Percentiles rank a stretch among this genome's conserved stretches.
phyloP scores from a whole-genome alignment of 2,329 filamentous ascomycete genomes.

The Verticillium nubilum region DNA sequence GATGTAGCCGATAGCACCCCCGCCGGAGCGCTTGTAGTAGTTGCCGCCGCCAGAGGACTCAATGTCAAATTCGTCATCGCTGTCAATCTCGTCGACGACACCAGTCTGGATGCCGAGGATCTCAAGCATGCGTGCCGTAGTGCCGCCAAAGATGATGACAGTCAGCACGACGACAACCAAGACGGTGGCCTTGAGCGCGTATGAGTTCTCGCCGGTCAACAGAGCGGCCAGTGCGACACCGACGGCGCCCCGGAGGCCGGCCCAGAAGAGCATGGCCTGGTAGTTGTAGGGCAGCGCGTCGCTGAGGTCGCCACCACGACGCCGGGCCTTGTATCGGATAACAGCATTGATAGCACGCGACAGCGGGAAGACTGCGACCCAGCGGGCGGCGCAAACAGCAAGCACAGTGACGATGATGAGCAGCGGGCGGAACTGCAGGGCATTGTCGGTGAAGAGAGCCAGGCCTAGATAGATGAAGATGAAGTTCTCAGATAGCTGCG shows the following conservation, averaged over 20 bases:
- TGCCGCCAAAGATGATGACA: conserved; percentile 97
- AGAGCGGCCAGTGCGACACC: conserved; percentile 91
- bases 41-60: conserved; percentile 67
- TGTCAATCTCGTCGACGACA: conserved; percentile 94
- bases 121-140: conserved; percentile 94
- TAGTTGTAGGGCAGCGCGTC: conserved; percentile 94
- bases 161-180: conserved; percentile 94
- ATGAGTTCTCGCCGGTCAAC: conserved; percentile 74
- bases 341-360: conserved; percentile 89
- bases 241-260: conserved; percentile 88
- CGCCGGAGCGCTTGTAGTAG: conserved; percentile 75
- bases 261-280: conserved; percentile 99
- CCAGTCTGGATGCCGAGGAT: conserved; percentile 95
- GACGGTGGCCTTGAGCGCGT: conserved; percentile 87
- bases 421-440: conserved; percentile 85
- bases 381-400: conserved; percentile 87
- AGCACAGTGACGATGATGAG: conserved; percentile 90
- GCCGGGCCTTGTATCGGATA: conserved; percentile 76
- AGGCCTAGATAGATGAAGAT: conserved; percentile 98
- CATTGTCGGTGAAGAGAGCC: conserved; percentile 86
- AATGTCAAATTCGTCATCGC: conserved; percentile 97
- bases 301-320: conserved; percentile 65
- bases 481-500: conserved; percentile 96
- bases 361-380: conserved; percentile 90
- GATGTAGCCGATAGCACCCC: conserved; percentile 65